These are phyloP conservation scores for Verticillium nubilum DNA, from an alignment of 2,329 filamentous ascomycete genomes.

Conservation along the genomic window DNA sequence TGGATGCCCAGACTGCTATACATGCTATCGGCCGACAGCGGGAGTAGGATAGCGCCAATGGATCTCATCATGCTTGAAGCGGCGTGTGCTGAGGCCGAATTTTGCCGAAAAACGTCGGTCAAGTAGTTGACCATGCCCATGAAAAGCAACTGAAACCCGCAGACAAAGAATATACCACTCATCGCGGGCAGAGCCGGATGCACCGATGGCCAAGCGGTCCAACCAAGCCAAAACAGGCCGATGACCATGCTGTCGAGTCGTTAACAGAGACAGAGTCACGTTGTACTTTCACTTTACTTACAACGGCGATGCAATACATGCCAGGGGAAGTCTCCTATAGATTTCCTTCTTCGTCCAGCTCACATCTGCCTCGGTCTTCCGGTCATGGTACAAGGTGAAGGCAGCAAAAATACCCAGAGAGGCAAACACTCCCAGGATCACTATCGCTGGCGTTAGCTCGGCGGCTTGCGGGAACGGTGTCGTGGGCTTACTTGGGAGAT, in stretches of 20 bases:
- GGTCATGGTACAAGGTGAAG: slow-evolving; percentile 22
- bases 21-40: slow-evolving; percentile 48
- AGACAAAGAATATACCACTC: slow-evolving; percentile 55
- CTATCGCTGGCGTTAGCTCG: too few species aligned
- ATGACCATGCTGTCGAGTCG: slow-evolving; percentile 21
- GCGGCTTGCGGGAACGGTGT: too few species aligned
- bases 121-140: slow-evolving; percentile 62
- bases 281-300: slow-evolving; percentile 25
- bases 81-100: slow-evolving; percentile 26
- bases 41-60: slow-evolving; percentile 35
- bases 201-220: slow-evolving; percentile 41
- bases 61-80: slow-evolving; percentile 12
- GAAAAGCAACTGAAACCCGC: slow-evolving; percentile 58
- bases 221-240: slow-evolving; percentile 58
- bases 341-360: slow-evolving; percentile 25
- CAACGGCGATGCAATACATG: slow-evolving; percentile 57
- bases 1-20: slow-evolving; percentile 39
- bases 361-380: slow-evolving; percentile 16
- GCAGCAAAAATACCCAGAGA: slow-evolving; percentile 16
- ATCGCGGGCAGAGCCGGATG: slow-evolving; percentile 52
- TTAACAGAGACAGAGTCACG: background rate
- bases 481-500: slow-evolving; percentile 48
- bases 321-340: slow-evolving; percentile 31
- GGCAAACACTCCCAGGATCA: slow-evolving; percentile 16
- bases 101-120: slow-evolving; percentile 49